phyloP scores from a whole-genome alignment of 2,329 filamentous ascomycete genomes.

The Fusarium torulosum region DNA sequence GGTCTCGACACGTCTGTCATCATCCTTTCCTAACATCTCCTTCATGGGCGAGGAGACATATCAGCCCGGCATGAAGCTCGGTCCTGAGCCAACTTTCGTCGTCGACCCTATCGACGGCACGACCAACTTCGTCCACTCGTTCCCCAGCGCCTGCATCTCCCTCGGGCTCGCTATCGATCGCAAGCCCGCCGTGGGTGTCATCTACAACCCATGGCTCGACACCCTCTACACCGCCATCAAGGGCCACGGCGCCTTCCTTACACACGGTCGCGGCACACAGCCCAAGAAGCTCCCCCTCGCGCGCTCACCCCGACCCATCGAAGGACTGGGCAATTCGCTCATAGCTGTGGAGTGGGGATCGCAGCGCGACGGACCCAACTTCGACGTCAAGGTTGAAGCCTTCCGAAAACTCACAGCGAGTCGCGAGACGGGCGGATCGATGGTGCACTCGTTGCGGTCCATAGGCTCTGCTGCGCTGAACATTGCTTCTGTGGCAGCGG shows the following conservation, averaged over 20 bases:
- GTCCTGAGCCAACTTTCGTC: slow-evolving; percentile 78
- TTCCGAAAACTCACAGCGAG: slow-evolving; percentile 71
- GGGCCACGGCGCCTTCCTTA: slow-evolving; percentile 74
- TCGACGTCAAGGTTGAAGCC: slow-evolving; percentile 74
- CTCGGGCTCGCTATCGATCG: slow-evolving; percentile 76
- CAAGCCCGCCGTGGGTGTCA: slow-evolving; percentile 75
- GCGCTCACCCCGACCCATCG: slow-evolving; percentile 66
- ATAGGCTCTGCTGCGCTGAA: slow-evolving; percentile 82
- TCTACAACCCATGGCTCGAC: slow-evolving; percentile 83
- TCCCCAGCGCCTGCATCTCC: slow-evolving; percentile 81
- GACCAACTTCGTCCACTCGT: slow-evolving; percentile 83
- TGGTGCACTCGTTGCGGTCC: slow-evolving; percentile 81
- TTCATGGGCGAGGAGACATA: slow-evolving; percentile 86
- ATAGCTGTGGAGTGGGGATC: slow-evolving; percentile 81
- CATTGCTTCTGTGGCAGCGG: slow-evolving; percentile 77
- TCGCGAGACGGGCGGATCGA: slow-evolving; percentile 74
- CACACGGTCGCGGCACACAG: slow-evolving; percentile 57
- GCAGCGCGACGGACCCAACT: slow-evolving; percentile 76
- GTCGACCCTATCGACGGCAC: slow-evolving; percentile 85
- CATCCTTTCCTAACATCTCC: slow-evolving; percentile 66
- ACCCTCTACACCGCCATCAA: slow-evolving; percentile 76
- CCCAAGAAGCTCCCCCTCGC: slow-evolving; percentile 57
- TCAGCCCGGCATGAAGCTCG: slow-evolving; percentile 72
- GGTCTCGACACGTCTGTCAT: slow-evolving; percentile 65
- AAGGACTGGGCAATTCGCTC: slow-evolving; percentile 71